Percentiles rank a stretch among this genome's conserved stretches.
Evolutionary conservation across 2,329 filamentous ascomycete species (phyloP).

Genomic region (Epichloe amarillans): DNA sequence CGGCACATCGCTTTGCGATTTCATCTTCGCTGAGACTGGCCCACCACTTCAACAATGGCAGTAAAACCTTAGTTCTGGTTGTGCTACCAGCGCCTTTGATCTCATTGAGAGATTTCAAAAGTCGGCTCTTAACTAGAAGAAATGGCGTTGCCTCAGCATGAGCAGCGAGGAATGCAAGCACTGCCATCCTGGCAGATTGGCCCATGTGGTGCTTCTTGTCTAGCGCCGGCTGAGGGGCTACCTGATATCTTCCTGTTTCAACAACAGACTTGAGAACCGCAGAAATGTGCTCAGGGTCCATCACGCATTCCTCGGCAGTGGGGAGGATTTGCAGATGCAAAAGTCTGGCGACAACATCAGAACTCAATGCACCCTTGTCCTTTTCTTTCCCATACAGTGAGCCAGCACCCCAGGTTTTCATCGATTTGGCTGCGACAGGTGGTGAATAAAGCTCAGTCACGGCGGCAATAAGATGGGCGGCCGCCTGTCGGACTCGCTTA

Average conservation of each 20-base stretch:
- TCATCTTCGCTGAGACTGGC: slow-evolving; percentile 38
- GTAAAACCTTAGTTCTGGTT: slow-evolving; percentile 59
- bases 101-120: slow-evolving; percentile 60
- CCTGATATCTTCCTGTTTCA: slow-evolving; percentile 27
- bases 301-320: slow-evolving; percentile 69
- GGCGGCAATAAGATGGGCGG: slow-evolving; percentile 51
- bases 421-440: slow-evolving; percentile 23
- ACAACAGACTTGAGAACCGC: slow-evolving; percentile 39
- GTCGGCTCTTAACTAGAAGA: slow-evolving; percentile 51
- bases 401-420: slow-evolving; percentile 44
- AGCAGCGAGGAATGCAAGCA: slow-evolving; percentile 60
- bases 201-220: slow-evolving; percentile 43
- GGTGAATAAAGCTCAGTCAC: slow-evolving; percentile 36
- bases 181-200: slow-evolving; percentile 46
- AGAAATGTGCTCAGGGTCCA: slow-evolving; percentile 61
- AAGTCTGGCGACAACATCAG: slow-evolving; percentile 45
- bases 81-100: slow-evolving; percentile 58
- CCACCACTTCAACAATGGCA: slow-evolving; percentile 65
- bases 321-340: slow-evolving; percentile 57
- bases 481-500: slow-evolving; percentile 61
- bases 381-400: slow-evolving; percentile 47
- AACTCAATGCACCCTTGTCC: slow-evolving; percentile 39
- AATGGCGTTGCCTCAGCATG: slow-evolving; percentile 60
- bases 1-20: slow-evolving; percentile 27
- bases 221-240: slow-evolving; percentile 19